Evolutionary conservation across 495 filamentous ascomycete species (phyloP), one percentile per base, ranked within the genome.

Genomic region (Hypoxylon lenormandii): DNA sequence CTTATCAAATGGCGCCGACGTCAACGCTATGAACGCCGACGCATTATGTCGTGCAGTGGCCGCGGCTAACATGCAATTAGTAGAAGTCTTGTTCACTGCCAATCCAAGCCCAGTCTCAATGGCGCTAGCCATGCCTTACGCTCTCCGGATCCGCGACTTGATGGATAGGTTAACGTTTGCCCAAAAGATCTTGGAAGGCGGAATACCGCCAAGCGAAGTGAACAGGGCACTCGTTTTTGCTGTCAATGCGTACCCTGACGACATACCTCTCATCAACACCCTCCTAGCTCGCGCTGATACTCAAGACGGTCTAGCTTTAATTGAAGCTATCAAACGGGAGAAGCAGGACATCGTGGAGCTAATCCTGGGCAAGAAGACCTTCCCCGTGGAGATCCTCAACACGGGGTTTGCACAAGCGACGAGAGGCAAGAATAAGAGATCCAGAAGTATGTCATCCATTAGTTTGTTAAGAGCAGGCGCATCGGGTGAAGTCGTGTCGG

Each of bases 221-320:
- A 82, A 81, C 38, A 70, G 80, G 22, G 82, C 81, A 4, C 63
- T 84, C 19, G 58, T 77, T 23, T 82, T 82, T 47, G 75, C 82
- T 3, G 69, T 83, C 26, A 61, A 51, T n/a, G 72, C 73, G 4
- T 78, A 81, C 45, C 65, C 78, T 5, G 70, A 67, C 49, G 81
- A 84, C 45, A 66, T 78, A 5, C 75, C 76, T 2, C 70, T 83
- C 6, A 76, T 83, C 36, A 77, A 63, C 1, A 70, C 76, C 0
- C 64, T 84, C 10, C 64, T 77, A 18, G 46, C 68, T n/a, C 72
- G 72, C 19, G 81, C 82, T 6, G 80, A 82, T 57, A 76, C 78
- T 1, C 66, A 53, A 5, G 78, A 80, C 15, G 81, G 80, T n/a
- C 74, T 77, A 18, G 81, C 81, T 8, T 62, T 84, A 26, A 46